Evolutionary conservation across 805 yeast genomes (phyloP), one percentile per base, ranked within the genome.

Genomic region (Nakazawaea wickerhamii): DNA sequence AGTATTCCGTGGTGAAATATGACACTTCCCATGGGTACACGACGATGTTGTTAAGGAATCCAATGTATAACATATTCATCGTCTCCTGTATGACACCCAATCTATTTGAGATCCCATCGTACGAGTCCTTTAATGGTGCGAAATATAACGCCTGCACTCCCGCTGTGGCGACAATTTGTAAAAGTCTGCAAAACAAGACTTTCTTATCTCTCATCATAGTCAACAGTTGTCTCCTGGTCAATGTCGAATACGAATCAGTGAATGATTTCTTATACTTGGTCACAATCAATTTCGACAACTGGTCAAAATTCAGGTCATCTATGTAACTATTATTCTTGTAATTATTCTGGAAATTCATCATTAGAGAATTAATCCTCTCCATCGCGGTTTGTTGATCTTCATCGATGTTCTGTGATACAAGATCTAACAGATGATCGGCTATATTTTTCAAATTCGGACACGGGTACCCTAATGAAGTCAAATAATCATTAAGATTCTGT

Each of bases 371-470:
- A 14, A 43, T 21, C 4, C 45, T 21, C 6, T 32, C 30, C 18
- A 13, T 19, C 4, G 41, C 33, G 2, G 7, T 19, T 3, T 20
- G 18, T 4, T 7, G 15, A 2, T 43, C 45, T 22, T 43, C 45
- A 19, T 15, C 15, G 7, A 43, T 8, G 45, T 71, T 71, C 15
- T 75, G 68, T 1, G 93, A 81, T 1, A 86, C 73, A 40, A 82
- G 55, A 59, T 88, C 95, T 48, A 87, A 66, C 20, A 82, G 70
- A 52, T 63, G 79, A 57, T 88, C 95, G 1, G 95, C 95, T 26
- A 83, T 72, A 55, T 84, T 86, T 7, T 79, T 73, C 28, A 73
- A 59, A 6, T 59, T 59, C 0, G 93, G 90, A 46, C 84, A 75
- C 0, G 70, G 64, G 51, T 65, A 75, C 0, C 85, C 85, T 31